Evolutionary conservation across 495 filamentous ascomycete species (phyloP), one percentile per base, ranked within the genome.

Genomic region (Xylaria telfairii): DNA sequence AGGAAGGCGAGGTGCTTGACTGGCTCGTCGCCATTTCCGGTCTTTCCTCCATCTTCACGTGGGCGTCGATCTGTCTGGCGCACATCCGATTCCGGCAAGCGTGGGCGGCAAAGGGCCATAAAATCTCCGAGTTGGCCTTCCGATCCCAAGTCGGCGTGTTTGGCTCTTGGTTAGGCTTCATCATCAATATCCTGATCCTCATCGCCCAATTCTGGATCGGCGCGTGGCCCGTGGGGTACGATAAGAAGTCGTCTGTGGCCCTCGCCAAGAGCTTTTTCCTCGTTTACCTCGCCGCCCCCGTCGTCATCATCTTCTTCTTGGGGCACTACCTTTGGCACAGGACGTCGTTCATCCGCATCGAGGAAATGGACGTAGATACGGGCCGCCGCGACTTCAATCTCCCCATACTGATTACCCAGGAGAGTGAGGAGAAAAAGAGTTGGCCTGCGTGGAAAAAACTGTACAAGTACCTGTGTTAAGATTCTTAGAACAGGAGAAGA

Each of bases 191-290:
- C 32, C 82, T 97, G 12, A 90, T 99, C n/a, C 86, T 98, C 26
- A 75, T 95, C 56, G 95, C 92, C 9, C 95, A 98, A 76, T 97
- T 98, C 84, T 98, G 96, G 96, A 91, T 90, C 34, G 94, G 92
- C 37, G 91, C 93, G 19, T 92, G 91, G 71, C 96, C 96, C 1
- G 83, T 96, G 30, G 91, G 87, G 41, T 89, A 87, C 73, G 78
- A 67, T 0, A 65, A 76, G 0, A 84, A 78, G 77, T 83, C 83
- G 6, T 42, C 84, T 0, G 32, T 49, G 0, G 83, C 83, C 2
- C 76, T 87, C 32, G 87, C 84, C 0, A 71, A 89, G 71, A 87
- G 81, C 67, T 97, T 95, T 81, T 98, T 98, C 80, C 73, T 87
- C 34, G 87, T 86, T 60, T 99, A 94, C 75, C 83, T 97, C n/a